Evolutionary conservation across 139 green algal genomes (phyloP), one percentile per base, ranked within the genome.

Genomic region (Penium margaritaceum): DNA sequence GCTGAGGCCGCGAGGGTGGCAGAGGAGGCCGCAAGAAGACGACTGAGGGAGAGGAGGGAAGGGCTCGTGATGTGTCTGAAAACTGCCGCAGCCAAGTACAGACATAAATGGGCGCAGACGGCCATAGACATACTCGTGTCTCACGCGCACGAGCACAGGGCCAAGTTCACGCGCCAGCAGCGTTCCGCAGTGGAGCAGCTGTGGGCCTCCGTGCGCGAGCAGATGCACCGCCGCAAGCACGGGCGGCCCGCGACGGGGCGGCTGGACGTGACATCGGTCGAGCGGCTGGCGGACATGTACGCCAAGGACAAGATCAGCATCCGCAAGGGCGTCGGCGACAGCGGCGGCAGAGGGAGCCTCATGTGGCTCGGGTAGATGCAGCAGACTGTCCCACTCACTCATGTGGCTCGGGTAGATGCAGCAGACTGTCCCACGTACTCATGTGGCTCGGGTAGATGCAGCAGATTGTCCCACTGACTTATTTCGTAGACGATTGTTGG

Each of bases 321-420:
- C 14, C 21, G 68, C 29, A 60, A 38, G 2, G 68, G 51, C 1
- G 68, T 76, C 0, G 68, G 68, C 7, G 57, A 24, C 17, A 34
- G 30, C 5, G 68, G 68, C 0, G 68, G 51, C 0, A 12, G 68
- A 47, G 29, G 19, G 51, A 36, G 51, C 12, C 0, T 35, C 0
- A 76, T 17, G 3, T 76, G 68, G 68, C 14, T 76, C 29, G 68
- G 68, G n/a, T 76, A n/a, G n/a, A n/a, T n/a, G n/a, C n/a, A n/a
- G n/a, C n/a, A n/a, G n/a, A n/a, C n/a, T n/a, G n/a, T n/a, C n/a
- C n/a, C n/a, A n/a, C n/a, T n/a, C n/a, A n/a, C n/a, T n/a, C n/a
- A n/a, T n/a, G n/a, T n/a, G n/a, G n/a, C n/a, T n/a, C n/a, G n/a
- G n/a, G n/a, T n/a, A n/a, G n/a, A n/a, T n/a, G n/a, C n/a, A n/a